Evolutionary conservation across 169 alveolate genomes (phyloP).

Genomic region (Plasmodium falciparum): DNA sequence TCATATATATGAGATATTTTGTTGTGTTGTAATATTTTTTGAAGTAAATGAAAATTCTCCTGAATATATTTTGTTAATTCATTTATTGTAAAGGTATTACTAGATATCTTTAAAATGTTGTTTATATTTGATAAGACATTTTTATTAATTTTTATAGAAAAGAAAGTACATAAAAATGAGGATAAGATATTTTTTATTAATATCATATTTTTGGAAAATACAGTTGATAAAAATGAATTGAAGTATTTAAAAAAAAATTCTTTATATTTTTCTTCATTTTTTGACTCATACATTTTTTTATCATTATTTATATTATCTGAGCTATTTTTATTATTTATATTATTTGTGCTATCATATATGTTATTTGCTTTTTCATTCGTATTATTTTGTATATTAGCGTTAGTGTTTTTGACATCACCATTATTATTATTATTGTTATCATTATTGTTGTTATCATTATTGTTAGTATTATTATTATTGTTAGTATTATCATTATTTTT

Average conservation of each 20-base stretch:
- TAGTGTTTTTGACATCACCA: too few species aligned
- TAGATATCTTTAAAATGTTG: constrained; percentile 23
- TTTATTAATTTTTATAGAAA: constrained; percentile 8
- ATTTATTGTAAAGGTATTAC: background rate
- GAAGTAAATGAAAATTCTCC: constrained; percentile 10
- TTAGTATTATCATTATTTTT: too few species aligned
- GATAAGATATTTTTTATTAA: constrained; percentile 35
- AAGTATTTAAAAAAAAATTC: constrained; percentile 27
- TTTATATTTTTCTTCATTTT: constrained; percentile 25
- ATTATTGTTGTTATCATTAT: too few species aligned
- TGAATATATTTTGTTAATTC: constrained; percentile 8
- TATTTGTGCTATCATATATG: too few species aligned
- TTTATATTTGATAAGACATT: constrained; percentile 18
- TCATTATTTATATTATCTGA: too few species aligned
- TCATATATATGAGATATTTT: constrained; percentile 16
- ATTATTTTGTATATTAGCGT: too few species aligned
- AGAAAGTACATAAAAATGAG: constrained; percentile 32
- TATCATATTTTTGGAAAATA: background rate
- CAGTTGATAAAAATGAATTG: background rate
- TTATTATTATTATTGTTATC: too few species aligned
- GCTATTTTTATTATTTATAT: too few species aligned
- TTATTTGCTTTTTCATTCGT: too few species aligned
- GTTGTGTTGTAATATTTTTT: constrained; percentile 20
- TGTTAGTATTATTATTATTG: too few species aligned
- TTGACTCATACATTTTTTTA: too few species aligned